Base-by-base conservation (phyloP, 257 asterid species). In the Gardenia jasminoides region DNA sequence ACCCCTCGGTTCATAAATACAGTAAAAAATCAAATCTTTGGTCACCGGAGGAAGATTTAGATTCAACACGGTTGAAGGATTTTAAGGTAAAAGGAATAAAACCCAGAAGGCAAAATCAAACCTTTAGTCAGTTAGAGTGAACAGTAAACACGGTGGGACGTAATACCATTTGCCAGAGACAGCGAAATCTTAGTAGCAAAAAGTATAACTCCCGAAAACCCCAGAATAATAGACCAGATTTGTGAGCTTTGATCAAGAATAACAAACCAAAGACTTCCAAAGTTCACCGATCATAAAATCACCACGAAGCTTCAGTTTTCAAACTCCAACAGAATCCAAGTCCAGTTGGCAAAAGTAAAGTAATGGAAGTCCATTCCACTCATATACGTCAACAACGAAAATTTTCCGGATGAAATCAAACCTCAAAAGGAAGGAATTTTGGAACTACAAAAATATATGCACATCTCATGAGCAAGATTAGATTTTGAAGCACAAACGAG, bases 231-330 rank as follows among this genome's bases (percentile, higher is more conserved):
- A 77, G 72, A 82, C 85, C 88, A 86, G 88, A 88, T 85, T 87
- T 84, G 67, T 44, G 84, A 67, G 77, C 69, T 72, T 81, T 78
- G 80, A 54, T 9, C 71, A 83, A 72, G 70, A 81, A 52, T 76
- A 80, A 74, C 81, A 69, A 72, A n/a, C 50, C 59, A 74, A 47
- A 59, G 70, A 76, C 79, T 64, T 72, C 58, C 26, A n/a, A 74
- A 71, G 77, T 78, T n/a, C 81, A 76, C 22, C 72, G 81, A 90
- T 85, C 88, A 82, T 81, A 80, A 86, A 87, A 91, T 89, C 88
- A 83, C 87, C 87, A 85, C 82, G 74, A 77, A 81, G 65, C 72
- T 64, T 79, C 67, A 39, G 74, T 76, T 54, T 70, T 71, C 76
- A 77, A 76, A 76, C 67, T 70, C 22, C 52, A 16, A 12, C 30